Evolutionary conservation across 2,329 filamentous ascomycete species (phyloP), one percentile per base, ranked within the genome.

Genomic region (Ceratocystis harringtonii): DNA sequence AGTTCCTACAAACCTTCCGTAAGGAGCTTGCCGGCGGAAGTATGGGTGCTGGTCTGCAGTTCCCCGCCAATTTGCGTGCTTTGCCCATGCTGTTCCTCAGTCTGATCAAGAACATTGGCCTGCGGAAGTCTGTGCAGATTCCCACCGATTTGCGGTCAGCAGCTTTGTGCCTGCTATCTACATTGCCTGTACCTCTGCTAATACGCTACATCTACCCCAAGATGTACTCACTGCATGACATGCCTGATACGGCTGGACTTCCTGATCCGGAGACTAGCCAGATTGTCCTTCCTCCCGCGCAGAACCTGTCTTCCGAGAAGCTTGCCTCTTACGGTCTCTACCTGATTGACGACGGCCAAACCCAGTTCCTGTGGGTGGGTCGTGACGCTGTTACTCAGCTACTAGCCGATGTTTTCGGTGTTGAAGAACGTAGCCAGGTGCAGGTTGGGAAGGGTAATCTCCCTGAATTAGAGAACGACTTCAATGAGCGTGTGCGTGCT

Each of bases 11-110:
- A 74, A 97, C 92, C 0, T 99, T 96, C 79, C 89, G 91, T 77
- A 97, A 97, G 78, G 94, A 99, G 75, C 82, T 99, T 67, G 92
- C 90, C 17, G 92, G 92, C 69, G 92, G 92, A 69, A 96, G 92
- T 76, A 94, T 96, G 84, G 92, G 92, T 63, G 92, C 91, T 64
- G 92, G 92, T 60, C 80, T 99, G 19, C 94, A 96, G 73, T 94
- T 97, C 79, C 92, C 94, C 22, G 87, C 89, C 67, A 99, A 99
- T 75, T 79, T 99, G 66, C 86, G 92, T 66, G 91, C 86, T 43
- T 80, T 99, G 30, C 92, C 94, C 0, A 84, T 95, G 65, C 79
- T 99, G 55, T 97, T 99, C 81, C 79, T 99, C 45, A 92, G 91
- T 7, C 77, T 99, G 71, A 96, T 95, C 76, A 99, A 99, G 80